These are phyloP conservation scores for Oehlia diaphana DNA, from an alignment of 192 early-diverging fungal species.

Conservation along the genomic window DNA sequence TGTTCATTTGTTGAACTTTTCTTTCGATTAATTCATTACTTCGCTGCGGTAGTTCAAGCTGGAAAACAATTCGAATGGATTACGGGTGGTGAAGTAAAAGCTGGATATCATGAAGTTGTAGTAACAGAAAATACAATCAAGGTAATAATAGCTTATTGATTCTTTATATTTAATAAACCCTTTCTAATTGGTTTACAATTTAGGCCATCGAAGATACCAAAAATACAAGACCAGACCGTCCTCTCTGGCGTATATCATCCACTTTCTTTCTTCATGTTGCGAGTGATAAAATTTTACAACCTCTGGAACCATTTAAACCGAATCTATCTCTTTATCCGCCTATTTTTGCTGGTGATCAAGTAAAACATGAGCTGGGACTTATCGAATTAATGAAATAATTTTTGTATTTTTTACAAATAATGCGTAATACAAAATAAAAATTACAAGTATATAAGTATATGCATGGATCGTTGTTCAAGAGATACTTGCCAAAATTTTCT, in stretches of 20 bases:
- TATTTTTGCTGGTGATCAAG: conserved; percentile 62
- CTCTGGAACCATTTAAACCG: conserved; percentile 50
- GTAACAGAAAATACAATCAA: conserved; percentile 57
- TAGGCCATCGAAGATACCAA: conserved; percentile 23
- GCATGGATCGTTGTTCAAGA: too few relatives aligned
- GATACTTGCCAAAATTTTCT: too few relatives aligned
- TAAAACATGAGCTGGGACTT: conserved; percentile 61
- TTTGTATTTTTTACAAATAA: too few relatives aligned
- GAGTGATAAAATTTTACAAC: conserved; percentile 60
- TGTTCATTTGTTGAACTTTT: too few relatives aligned
- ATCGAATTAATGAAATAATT: conserved; percentile 53
- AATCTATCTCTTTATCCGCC: conserved; percentile 55
- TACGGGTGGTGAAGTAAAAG: conserved; percentile 62
- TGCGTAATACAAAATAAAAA: too few relatives aligned
- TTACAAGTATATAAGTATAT: too few relatives aligned
- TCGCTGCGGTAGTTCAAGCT: conserved; percentile 41
- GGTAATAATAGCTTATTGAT: conserved; percentile 22
- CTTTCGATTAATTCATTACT: neutral
- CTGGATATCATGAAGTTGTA: conserved; percentile 73
- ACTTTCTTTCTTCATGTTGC: conserved; percentile 74
- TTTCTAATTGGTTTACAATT: neutral
- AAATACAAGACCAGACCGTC: conserved; percentile 37
- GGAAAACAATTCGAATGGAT: conserved; percentile 70
- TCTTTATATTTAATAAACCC: neutral
- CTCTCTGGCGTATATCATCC: conserved; percentile 71